phyloP scores from a whole-genome alignment of 768 basidiomycete genomes.

The Trametes villosa region DNA sequence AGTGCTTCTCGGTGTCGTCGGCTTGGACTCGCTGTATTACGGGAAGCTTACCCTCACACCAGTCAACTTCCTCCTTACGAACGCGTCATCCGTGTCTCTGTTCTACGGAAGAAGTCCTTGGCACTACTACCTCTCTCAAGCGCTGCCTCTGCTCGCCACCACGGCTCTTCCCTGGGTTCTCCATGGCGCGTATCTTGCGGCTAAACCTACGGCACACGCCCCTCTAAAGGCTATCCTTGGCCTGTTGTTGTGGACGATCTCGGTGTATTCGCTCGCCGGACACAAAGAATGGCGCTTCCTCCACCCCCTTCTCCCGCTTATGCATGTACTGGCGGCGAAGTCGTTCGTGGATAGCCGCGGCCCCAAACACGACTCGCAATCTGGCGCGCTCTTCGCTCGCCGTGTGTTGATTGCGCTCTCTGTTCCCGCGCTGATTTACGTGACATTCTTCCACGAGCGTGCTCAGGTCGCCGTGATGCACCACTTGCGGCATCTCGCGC shows the following conservation, averaged over 20 bases:
- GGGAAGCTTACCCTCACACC: slow-evolving; percentile 70
- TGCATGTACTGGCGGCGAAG: slow-evolving; percentile 79
- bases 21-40: slow-evolving; percentile 75
- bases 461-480: slow-evolving; percentile 80
- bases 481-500: slow-evolving; percentile 61
- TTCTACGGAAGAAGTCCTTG: slow-evolving; percentile 88
- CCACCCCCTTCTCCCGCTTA: slow-evolving; percentile 84
- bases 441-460: slow-evolving; percentile 74
- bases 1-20: slow-evolving; percentile 21
- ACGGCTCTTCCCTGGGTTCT: slow-evolving; percentile 74
- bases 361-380: neutral
- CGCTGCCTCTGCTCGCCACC: slow-evolving; percentile 78
- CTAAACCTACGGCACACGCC: slow-evolving; percentile 3
- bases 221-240: slow-evolving; percentile 50
- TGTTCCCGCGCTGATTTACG: slow-evolving; percentile 67
- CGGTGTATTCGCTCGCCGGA: slow-evolving; percentile 75
- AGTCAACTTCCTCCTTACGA: slow-evolving; percentile 81
- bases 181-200: slow-evolving; percentile 55
- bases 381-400: neutral
- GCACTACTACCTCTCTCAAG: slow-evolving; percentile 92
- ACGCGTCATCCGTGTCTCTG: slow-evolving; percentile 83
- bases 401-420: slow-evolving; percentile 49
- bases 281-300: slow-evolving; percentile 99
- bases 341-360: slow-evolving; percentile 55
- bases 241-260: slow-evolving; percentile 62